phyloP scores from a whole-genome alignment of 1,284 basidiomycete genomes.

The Xerocomus cyaneibrunnescens region DNA sequence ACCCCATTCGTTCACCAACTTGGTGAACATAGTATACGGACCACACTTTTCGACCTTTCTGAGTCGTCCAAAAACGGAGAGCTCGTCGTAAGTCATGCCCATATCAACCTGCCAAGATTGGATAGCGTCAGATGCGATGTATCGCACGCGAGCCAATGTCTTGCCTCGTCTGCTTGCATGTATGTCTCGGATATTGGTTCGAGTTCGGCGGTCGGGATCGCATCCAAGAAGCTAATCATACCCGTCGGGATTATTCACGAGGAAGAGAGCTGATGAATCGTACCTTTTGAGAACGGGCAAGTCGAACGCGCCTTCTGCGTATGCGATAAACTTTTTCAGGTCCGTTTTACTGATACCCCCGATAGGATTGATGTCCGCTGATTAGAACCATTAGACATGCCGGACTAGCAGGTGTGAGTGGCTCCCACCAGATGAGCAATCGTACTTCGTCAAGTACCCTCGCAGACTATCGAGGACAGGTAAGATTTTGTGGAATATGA shows the following conservation, averaged over 20 bases:
- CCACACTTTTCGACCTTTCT: constrained; percentile 97
- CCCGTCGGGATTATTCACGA: not conserved
- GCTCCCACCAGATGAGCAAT: constrained; percentile 76
- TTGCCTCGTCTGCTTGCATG: constrained; percentile 92
- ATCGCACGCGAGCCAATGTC: not conserved
- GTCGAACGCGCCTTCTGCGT: constrained; percentile 76
- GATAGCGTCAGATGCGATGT: not conserved
- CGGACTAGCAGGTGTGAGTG: not conserved
- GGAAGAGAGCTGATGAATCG: not conserved
- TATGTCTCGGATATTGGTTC: constrained; percentile 94
- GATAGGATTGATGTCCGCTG: constrained; percentile 97
- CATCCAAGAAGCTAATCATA: constrained; percentile 75
- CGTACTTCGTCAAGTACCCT: constrained; percentile 98
- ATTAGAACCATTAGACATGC: constrained; percentile 3
- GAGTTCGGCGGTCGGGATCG: constrained; percentile 93
- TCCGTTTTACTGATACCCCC: constrained; percentile 98
- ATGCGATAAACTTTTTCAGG: constrained; percentile 93
- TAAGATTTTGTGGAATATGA: not conserved
- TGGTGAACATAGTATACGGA: constrained; percentile 95
- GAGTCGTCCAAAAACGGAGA: constrained; percentile 90
- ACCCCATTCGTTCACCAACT: constrained; percentile 93
- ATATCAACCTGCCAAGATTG: constrained; percentile 71
- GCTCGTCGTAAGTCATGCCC: constrained; percentile 99
- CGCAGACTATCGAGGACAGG: constrained; percentile 59
- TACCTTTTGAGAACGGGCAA: constrained; percentile 83